Conservation (phyloP, 176 grass and related monocot genomes). For the Chloris gayana region DNA sequence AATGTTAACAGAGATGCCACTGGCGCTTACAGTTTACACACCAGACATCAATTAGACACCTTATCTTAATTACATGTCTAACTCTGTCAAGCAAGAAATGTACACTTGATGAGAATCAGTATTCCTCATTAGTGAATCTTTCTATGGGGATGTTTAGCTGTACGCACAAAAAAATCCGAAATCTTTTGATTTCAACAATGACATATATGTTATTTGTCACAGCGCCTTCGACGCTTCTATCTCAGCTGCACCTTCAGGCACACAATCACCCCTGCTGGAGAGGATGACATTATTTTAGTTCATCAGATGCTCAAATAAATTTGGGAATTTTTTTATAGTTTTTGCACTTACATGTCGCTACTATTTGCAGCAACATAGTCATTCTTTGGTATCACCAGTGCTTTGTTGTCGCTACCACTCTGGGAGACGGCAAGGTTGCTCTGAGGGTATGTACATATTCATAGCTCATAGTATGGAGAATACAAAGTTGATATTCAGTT, state of each 20-base stretch:
- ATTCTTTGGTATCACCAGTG: constrained; percentile 21
- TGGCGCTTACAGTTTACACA: constrained; percentile 21
- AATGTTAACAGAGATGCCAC: constrained; percentile 16
- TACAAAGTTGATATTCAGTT: not conserved
- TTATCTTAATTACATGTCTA: constrained; percentile 48
- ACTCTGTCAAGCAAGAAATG: constrained; percentile 35
- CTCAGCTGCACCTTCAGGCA: constrained; percentile 14
- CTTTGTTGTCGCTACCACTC: constrained; percentile 35
- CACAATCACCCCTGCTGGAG: not conserved
- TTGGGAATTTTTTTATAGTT: not conserved
- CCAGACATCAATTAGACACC: constrained; percentile 16
- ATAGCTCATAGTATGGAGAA: not conserved
- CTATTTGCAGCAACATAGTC: constrained; percentile 31
- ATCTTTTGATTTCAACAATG: constrained; percentile 32
- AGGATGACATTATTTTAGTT: constrained; percentile 1
- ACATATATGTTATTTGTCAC: constrained; percentile 36
- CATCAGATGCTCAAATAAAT: not conserved
- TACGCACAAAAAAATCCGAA: not conserved
- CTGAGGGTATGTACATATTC: constrained; percentile 28
- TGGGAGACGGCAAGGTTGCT: constrained; percentile 15
- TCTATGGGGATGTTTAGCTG: constrained; percentile 38
- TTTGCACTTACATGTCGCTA: constrained; percentile 35
- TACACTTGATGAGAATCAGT: constrained; percentile 38
- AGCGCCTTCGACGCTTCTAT: constrained; percentile 26
- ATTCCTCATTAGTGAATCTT: constrained; percentile 28